Evolutionary conservation across 2,329 filamentous ascomycete species (phyloP).

Genomic region (Neophaeococcomyces aloes): DNA sequence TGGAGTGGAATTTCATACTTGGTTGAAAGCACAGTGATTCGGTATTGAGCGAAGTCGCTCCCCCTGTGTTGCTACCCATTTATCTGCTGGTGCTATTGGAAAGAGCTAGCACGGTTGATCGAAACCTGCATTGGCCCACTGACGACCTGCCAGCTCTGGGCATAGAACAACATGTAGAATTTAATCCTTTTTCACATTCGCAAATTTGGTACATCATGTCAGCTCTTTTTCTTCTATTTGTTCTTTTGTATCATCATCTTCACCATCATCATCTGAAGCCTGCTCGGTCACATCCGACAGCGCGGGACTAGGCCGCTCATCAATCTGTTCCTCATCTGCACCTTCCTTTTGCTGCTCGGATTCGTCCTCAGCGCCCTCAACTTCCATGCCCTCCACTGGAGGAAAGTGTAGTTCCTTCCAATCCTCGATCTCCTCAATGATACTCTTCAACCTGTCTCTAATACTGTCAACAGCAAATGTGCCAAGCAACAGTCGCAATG

Average conservation of each 20-base stretch:
- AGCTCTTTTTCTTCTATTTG: neutral
- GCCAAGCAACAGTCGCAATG: slow-evolving; percentile 72
- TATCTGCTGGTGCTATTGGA: neutral
- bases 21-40: too few species aligned
- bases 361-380: slow-evolving; percentile 15
- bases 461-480: slow-evolving; percentile 96
- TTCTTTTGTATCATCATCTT: neutral
- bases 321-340: slow-evolving; percentile 10
- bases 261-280: neutral
- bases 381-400: slow-evolving; percentile 25
- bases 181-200: too few species aligned
- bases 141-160: too few species aligned
- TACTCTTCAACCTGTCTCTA: slow-evolving; percentile 72
- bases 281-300: neutral
- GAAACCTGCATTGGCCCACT: too few species aligned
- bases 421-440: slow-evolving; percentile 90
- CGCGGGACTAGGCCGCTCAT: neutral
- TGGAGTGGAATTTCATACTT: neutral
- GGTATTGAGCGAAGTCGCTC: too few species aligned
- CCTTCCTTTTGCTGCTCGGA: slow-evolving; percentile 13
- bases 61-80: too few species aligned
- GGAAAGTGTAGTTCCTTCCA: slow-evolving; percentile 78
- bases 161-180: too few species aligned
- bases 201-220: too few species aligned
- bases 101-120: neutral